Percentiles rank a stretch among this genome's conserved stretches.
These are phyloP conservation scores for Tricholoma sp. DNA, from an alignment of 768 basidiomycete genomes.

Conservation along the genomic window DNA sequence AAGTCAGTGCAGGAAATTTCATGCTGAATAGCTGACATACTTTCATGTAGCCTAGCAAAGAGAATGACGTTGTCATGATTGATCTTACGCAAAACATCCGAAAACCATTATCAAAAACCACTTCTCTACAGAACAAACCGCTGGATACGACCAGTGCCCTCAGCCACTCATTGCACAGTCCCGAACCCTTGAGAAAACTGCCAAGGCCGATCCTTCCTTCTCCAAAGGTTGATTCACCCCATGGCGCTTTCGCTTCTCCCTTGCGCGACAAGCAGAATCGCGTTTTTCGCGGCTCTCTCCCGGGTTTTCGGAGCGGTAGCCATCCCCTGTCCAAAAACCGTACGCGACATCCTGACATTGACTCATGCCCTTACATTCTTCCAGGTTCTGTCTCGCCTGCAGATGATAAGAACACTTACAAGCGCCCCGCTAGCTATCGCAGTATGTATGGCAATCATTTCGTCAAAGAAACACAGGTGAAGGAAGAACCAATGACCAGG, in stretches of 20 bases:
- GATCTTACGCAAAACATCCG: conserved; percentile 38
- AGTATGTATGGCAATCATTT: background rate
- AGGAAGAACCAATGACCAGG: conserved; percentile 5
- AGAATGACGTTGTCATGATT: conserved; percentile 28
- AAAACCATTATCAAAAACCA: background rate
- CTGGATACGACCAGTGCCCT: background rate
- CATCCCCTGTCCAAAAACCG: background rate
- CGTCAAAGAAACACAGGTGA: background rate
- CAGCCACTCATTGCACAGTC: background rate
- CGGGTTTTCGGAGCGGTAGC: background rate
- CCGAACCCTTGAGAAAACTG: background rate
- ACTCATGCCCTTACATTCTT: background rate
- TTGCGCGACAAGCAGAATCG: background rate
- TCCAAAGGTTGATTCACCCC: background rate
- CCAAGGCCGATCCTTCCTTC: background rate
- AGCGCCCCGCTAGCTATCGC: background rate
- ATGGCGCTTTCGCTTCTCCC: background rate
- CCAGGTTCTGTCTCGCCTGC: background rate
- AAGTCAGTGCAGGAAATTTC: background rate
- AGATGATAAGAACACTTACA: background rate
- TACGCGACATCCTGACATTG: background rate
- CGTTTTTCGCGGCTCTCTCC: background rate
- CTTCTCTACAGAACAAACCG: background rate
- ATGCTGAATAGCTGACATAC: background rate
- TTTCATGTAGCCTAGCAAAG: background rate